phyloP scores from a whole-genome alignment of 306 rosid genomes.

The Casuarina glauca region DNA sequence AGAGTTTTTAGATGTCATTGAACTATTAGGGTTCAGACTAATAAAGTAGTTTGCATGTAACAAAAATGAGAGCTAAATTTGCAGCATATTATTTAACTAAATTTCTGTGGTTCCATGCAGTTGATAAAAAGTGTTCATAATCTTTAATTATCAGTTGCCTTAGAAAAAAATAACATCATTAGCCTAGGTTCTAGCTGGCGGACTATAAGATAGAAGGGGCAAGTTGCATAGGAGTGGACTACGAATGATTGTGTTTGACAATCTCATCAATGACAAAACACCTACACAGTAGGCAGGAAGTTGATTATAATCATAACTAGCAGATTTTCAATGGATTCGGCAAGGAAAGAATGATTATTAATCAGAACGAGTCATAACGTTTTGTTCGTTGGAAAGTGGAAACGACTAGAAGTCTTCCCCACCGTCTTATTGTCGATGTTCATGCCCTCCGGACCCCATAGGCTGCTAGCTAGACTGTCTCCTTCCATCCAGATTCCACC shows the following conservation, averaged over 20 bases:
- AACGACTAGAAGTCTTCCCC: neutral
- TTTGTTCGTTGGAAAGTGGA: neutral
- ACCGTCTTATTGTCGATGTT: no score
- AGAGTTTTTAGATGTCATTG: no score
- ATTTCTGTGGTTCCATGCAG: no score
- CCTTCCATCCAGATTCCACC: no score
- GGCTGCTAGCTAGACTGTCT: no score
- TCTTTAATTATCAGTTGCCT: neutral
- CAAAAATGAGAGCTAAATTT: no score
- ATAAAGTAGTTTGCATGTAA: no score
- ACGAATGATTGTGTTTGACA: conserved; percentile 14
- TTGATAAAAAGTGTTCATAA: no score
- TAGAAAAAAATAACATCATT: neutral
- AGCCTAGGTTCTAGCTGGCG: no score
- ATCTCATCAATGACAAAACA: neutral
- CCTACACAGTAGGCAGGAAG: neutral
- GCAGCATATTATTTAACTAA: no score
- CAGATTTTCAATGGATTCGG: neutral
- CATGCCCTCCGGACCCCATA: no score
- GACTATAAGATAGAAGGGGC: neutral
- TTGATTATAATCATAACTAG: neutral
- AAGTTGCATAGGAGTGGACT: neutral
- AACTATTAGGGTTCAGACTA: no score
- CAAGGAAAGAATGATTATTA: neutral
- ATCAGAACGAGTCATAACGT: neutral